A percentile compares a stretch with the other conserved stretches of the same genome.
phyloP scores from a whole-genome alignment of 2,329 filamentous ascomycete genomes.

The Nemania serpens region DNA sequence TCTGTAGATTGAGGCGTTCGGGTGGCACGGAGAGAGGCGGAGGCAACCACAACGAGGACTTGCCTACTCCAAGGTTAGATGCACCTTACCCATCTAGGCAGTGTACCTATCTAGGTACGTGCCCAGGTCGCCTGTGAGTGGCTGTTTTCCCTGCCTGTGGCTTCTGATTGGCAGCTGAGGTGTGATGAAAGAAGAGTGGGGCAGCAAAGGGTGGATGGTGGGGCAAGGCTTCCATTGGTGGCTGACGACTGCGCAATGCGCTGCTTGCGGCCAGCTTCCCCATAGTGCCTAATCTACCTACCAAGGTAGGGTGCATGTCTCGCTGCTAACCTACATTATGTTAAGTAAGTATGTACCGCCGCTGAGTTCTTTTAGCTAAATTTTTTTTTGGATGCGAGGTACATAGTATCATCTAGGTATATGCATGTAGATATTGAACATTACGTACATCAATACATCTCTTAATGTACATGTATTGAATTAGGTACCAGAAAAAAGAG shows the following conservation, averaged over 20 bases:
- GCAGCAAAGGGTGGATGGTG: constrained; percentile 2
- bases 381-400: too few relatives aligned
- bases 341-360: too few relatives aligned
- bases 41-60: constrained; percentile 18
- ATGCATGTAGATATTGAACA: too few relatives aligned
- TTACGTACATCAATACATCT: too few relatives aligned
- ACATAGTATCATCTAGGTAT: too few relatives aligned
- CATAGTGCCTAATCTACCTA: not conserved
- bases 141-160: not conserved
- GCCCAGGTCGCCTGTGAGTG: not conserved
- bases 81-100: too few relatives aligned
- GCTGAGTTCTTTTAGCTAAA: too few relatives aligned
- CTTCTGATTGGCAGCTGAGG: constrained; percentile 15
- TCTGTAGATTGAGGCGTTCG: constrained; percentile 8
- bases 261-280: constrained; percentile 9
- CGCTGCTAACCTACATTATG: too few relatives aligned
- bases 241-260: constrained; percentile 10
- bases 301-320: constrained; percentile 3
- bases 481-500: too few relatives aligned
- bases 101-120: too few relatives aligned
- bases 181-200: constrained; percentile 2
- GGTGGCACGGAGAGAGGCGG: constrained; percentile 14
- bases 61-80: too few relatives aligned
- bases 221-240: constrained; percentile 19
- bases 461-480: too few relatives aligned